Base-by-base conservation (phyloP, 78 protist species). In the slime mould (Dictyostelium discoideum) region DNA sequence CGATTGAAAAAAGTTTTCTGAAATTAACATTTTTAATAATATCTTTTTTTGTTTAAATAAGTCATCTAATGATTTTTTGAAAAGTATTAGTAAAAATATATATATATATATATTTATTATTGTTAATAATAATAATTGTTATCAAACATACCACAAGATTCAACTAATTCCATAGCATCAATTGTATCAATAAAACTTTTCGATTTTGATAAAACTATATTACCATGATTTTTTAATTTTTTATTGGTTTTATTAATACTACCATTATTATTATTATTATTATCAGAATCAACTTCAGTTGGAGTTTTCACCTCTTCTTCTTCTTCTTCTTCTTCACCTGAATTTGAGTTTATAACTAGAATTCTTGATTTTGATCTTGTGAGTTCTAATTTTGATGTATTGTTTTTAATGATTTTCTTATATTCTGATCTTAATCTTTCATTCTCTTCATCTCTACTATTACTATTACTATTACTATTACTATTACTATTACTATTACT, bases 31-130 rank as follows among this genome's bases (percentile, higher is more conserved):
- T 24, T 89, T 89, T n/a, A 89, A 44, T 73, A 89, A 57, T 24
- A 89, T 89, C 37, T 81, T 79, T 74, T 89, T 89, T 65, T 89
- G 87, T 67, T 84, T 44, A 37, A 81, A 48, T 16, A 89, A 63
- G 26, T 87, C 93, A 39, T 89, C 92, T 86, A n/a, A 14, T 86
- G 22, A 14, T 10, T 57, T 20, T 5, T 7, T n/a, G 0, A 24
- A 79, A 39, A n/a, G 0, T 13, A 24, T 24, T 9, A 46, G 40
- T 82, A 26, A 8, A n/a, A n/a, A n/a, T n/a, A n/a, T n/a, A n/a
- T n/a, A n/a, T 84, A 13, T 63, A 37, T 22, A 48, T 80, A 48
- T 42, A 42, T 42, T 42, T 42, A 42, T 42, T 42, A 5, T 5
- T 42, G 46, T 42, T 42, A 10, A 26, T 83, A 13, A 7, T 26